Base-by-base conservation (phyloP, 805 yeast genomes). In the Peterozyma toletana region DNA sequence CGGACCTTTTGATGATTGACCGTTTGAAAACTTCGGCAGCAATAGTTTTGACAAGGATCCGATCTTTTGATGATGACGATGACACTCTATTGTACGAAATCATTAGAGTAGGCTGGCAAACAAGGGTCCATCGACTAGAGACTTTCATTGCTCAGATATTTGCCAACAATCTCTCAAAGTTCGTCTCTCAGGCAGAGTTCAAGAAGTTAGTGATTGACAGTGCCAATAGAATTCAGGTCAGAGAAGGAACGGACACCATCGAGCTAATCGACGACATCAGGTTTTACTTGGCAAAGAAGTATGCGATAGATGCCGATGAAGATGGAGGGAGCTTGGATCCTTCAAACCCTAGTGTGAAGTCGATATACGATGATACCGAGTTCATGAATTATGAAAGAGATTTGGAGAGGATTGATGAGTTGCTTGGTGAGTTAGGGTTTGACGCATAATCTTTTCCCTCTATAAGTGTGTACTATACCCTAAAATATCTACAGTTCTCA, bases 251-350 rank as follows among this genome's bases (percentile, higher is more conserved):
- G 0, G 95, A 86, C 62, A 82, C 91, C 1, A 82, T 86, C 54
- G 95, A 86, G 53, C 64, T 86, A 51, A 67, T 86, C 27, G 95
- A 85, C 59, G 95, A 85, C 62, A 80, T 86, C 10, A 66, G 89
- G 49, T 86, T 72, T 58, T 82, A 79, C 50, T 58, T 86, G 38
- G 53, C 64, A 11, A 67, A 70, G 52, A 62, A 57, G 40, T 66
- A 60, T 46, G 58, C 56, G 11, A 54, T 66, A 18, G 58, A 59
- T 41, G 41, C 35, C 9, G 56, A 53, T 50, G 47, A 62, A 4
- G 55, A 45, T 1, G 43, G 34, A 11, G 42, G 52, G 13, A 38
- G 43, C 17, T 21, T 21, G 27, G 27, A 21, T 21, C 27, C 27
- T 21, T 21, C 27, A 4, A 21, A 21, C 7, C 27, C 27, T 16